Conservation (phyloP, 208 protist genomes). For the Tritrichomonas musculus region DNA sequence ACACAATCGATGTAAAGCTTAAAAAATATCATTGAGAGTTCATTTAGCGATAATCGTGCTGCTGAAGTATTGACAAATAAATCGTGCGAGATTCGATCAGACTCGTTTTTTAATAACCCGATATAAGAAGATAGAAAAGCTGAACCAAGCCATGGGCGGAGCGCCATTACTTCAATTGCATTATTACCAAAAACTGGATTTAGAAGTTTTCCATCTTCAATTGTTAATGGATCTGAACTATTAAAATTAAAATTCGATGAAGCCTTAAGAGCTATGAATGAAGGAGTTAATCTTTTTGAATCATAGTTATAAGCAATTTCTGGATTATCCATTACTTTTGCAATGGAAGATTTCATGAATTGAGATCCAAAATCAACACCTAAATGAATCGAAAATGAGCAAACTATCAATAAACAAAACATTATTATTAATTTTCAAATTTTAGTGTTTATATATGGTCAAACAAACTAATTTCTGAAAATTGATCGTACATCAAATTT, state of each 20-base stretch:
- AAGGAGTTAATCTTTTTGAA: slow-evolving; percentile 1
- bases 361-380: no score
- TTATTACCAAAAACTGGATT: not conserved
- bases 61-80: not conserved
- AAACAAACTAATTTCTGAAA: no score
- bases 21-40: not conserved
- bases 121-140: not conserved
- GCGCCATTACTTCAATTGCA: not conserved
- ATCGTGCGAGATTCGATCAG: not conserved
- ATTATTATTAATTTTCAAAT: no score
- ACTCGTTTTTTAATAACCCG: not conserved
- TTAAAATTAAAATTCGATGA: no score
- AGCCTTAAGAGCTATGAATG: not conserved
- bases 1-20: not conserved
- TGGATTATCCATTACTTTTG: not conserved
- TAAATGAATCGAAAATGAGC: no score
- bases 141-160: not conserved
- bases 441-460: no score
- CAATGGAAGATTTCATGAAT: no score
- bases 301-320: not conserved
- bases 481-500: no score
- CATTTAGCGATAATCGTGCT: not conserved
- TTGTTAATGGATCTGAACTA: no score
- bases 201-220: not conserved
- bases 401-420: no score